Conservation (phyloP, 306 rosid species). For the Lathyrus tuberosus region DNA sequence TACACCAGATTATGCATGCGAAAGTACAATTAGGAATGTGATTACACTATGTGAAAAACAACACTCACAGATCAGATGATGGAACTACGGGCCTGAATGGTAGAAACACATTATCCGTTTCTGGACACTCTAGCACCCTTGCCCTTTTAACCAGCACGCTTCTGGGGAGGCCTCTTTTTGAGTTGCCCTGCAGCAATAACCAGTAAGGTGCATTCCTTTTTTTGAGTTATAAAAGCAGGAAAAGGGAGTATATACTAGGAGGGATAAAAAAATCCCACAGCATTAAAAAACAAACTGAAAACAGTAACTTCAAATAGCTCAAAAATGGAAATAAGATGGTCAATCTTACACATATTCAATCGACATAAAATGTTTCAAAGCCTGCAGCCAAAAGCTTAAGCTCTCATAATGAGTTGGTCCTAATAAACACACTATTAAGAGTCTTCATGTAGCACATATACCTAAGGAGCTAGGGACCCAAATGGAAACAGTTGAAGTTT, state of each 20-base stretch:
- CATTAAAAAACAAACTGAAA: background rate
- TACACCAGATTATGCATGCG: slow-evolving; percentile 13
- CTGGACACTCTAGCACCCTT: slow-evolving; percentile 56
- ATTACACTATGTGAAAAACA: slow-evolving; percentile 30
- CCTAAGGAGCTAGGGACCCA: background rate
- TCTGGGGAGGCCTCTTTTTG: slow-evolving; percentile 68
- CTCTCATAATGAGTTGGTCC: too few relatives aligned
- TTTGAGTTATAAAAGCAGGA: slow-evolving; percentile 5
- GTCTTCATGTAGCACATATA: background rate
- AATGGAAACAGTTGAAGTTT: background rate
- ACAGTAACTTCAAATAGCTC: background rate
- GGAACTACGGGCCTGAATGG: slow-evolving; percentile 75
- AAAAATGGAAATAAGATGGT: background rate
- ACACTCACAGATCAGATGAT: slow-evolving; percentile 68
- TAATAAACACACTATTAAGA: too few relatives aligned
- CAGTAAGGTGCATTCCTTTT: slow-evolving; percentile 26
- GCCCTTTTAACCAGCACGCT: slow-evolving; percentile 69
- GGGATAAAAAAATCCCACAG: background rate
- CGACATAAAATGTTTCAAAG: background rate
- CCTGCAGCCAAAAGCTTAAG: too few relatives aligned
- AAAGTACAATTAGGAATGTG: background rate
- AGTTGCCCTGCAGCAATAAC: slow-evolving; percentile 59
- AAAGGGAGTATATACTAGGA: background rate
- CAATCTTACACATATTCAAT: background rate
- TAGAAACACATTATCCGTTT: slow-evolving; percentile 59